Conservation (phyloP, 805 yeast species). For the Osmozyma mogii region DNA sequence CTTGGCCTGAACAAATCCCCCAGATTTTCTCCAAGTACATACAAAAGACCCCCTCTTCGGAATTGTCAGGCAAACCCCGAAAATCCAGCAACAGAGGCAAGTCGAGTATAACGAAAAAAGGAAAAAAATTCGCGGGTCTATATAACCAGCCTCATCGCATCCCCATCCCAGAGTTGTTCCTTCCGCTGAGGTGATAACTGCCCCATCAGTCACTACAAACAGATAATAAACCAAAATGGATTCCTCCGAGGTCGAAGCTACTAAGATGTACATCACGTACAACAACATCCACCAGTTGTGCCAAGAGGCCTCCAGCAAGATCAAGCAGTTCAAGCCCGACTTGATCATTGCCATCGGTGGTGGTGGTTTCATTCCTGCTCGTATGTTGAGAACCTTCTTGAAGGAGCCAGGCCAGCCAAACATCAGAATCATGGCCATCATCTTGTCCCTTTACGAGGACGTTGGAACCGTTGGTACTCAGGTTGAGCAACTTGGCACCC, state of each 20-base stretch:
- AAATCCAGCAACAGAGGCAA: too few species aligned
- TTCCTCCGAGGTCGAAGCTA: slow-evolving; percentile 13
- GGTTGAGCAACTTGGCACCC: slow-evolving; percentile 12
- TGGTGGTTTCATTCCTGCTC: slow-evolving; percentile 96
- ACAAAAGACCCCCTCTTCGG: too few species aligned
- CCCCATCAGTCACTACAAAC: too few species aligned
- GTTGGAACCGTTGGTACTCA: slow-evolving; percentile 45
- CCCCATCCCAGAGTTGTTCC: too few species aligned
- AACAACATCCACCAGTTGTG: slow-evolving; percentile 79
- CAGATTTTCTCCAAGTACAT: too few species aligned
- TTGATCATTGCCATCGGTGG: slow-evolving; percentile 90
- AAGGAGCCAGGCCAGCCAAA: slow-evolving; percentile 85
- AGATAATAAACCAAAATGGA: slow-evolving; percentile 8
- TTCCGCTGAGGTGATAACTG: too few species aligned
- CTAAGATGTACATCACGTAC: slow-evolving; percentile 54
- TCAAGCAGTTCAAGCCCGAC: slow-evolving; percentile 34
- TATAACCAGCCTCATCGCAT: too few species aligned
- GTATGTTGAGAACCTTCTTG: slow-evolving; percentile 88
- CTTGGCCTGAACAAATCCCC: too few species aligned
- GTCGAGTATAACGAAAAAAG: too few species aligned
- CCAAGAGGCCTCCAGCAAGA: slow-evolving; percentile 52
- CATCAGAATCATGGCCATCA: slow-evolving; percentile 90
- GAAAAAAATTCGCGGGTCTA: too few species aligned
- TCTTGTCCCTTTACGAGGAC: slow-evolving; percentile 85
- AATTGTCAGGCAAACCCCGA: too few species aligned